Evolutionary conservation across 768 basidiomycete species (phyloP).

Genomic region (Dioszegia aurantiaca): DNA sequence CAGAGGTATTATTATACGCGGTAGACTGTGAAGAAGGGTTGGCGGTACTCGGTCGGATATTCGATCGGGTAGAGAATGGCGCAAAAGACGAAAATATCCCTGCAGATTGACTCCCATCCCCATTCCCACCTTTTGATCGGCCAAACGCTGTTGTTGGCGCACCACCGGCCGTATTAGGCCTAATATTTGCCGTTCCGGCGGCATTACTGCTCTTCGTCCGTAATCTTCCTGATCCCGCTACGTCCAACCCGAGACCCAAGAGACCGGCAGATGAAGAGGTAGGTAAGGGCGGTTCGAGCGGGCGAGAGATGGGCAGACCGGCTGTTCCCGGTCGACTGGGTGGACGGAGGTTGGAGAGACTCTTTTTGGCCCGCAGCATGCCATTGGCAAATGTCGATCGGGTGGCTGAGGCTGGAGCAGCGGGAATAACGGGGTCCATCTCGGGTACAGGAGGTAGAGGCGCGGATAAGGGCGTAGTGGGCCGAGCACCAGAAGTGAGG

Average conservation of each 20-base stretch:
- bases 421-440: neutral
- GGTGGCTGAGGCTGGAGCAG: neutral
- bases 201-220: conserved; percentile 3
- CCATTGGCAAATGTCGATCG: neutral
- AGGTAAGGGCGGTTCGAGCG: conserved; percentile 4
- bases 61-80: neutral
- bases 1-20: neutral
- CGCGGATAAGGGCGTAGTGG: conserved; percentile 4
- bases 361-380: conserved; percentile 5
- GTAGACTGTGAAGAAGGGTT: conserved; percentile 4
- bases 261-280: neutral
- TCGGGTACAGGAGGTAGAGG: conserved; percentile 7
- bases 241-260: neutral
- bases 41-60: conserved; percentile 2
- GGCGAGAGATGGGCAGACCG: neutral
- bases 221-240: neutral
- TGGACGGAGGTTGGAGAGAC: conserved; percentile 7
- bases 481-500: conserved; percentile 2
- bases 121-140: too few relatives aligned
- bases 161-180: neutral
- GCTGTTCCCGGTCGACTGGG: conserved; percentile 10
- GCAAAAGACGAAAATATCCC: neutral
- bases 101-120: neutral
- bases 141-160: neutral
- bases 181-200: neutral